Conservation (phyloP, 371 early-diverging fungal genomes). For the Saksenaea oblongispora region DNA sequence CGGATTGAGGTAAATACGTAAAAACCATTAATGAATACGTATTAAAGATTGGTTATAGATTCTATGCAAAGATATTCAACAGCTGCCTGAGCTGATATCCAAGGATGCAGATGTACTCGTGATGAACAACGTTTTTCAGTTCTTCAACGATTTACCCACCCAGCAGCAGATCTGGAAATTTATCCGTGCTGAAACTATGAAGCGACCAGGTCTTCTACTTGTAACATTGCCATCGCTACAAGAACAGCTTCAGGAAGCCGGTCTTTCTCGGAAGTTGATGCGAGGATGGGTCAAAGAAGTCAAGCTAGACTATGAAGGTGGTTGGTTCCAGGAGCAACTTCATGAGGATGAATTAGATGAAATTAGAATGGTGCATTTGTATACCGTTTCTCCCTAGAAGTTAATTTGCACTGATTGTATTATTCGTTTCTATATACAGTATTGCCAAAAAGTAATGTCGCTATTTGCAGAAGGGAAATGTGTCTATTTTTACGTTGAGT, state of each 20-base stretch:
- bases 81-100: constrained; percentile 40
- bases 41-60: constrained; percentile 22
- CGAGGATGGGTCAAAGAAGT: constrained; percentile 53
- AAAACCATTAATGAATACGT: not conserved
- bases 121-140: constrained; percentile 72
- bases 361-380: constrained; percentile 63
- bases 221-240: constrained; percentile 63
- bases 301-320: constrained; percentile 43
- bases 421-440: no score
- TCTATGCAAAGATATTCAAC: constrained; percentile 54
- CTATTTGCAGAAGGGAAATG: no score
- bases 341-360: constrained; percentile 58
- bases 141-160: constrained; percentile 51
- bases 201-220: constrained; percentile 50
- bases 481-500: no score
- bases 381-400: constrained; percentile 16
- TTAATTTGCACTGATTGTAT: no score
- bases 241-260: constrained; percentile 62
- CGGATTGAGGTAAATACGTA: constrained; percentile 49
- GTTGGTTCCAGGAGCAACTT: constrained; percentile 43
- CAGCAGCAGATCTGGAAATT: constrained; percentile 66
- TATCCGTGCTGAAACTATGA: constrained; percentile 48
- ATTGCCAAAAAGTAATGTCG: no score
- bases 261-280: constrained; percentile 42
- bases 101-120: constrained; percentile 54